Evolutionary conservation across 73 alveolate species (phyloP).

Genomic region (Paramecium tetraurelia): DNA sequence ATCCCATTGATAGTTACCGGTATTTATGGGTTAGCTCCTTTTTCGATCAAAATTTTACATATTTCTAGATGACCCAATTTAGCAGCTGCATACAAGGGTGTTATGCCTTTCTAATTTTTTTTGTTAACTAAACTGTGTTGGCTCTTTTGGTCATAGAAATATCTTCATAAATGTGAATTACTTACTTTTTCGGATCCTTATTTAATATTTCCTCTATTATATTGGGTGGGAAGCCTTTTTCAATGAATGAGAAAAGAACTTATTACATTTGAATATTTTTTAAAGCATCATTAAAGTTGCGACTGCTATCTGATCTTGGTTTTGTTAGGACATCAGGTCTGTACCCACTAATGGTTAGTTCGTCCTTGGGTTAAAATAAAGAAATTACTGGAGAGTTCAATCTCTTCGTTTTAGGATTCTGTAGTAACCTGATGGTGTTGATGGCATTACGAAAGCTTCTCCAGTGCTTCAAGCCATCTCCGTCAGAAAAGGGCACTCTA

Average conservation of each 20-base stretch:
- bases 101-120: constrained; percentile 52
- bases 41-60: constrained; percentile 52
- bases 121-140: constrained; percentile 29
- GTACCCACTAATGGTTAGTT: not conserved
- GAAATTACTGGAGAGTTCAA: not conserved
- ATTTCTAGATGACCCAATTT: constrained; percentile 65
- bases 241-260: not conserved
- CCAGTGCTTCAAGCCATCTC: not conserved
- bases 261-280: not conserved
- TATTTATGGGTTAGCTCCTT: constrained; percentile 64
- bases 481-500: not conserved
- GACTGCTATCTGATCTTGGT: not conserved
- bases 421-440: not conserved
- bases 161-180: not conserved
- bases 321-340: not conserved
- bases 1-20: not conserved
- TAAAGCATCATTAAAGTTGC: not conserved
- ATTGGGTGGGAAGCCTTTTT: not conserved
- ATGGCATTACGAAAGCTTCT: not conserved
- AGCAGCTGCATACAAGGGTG: constrained; percentile 78
- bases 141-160: constrained; percentile 16
- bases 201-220: not conserved
- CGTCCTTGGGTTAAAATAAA: not conserved
- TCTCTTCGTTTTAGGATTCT: not conserved
- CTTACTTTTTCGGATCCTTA: not conserved